Base-by-base conservation (phyloP, 2,329 filamentous ascomycete genomes). In the Sporothrix phasma region DNA sequence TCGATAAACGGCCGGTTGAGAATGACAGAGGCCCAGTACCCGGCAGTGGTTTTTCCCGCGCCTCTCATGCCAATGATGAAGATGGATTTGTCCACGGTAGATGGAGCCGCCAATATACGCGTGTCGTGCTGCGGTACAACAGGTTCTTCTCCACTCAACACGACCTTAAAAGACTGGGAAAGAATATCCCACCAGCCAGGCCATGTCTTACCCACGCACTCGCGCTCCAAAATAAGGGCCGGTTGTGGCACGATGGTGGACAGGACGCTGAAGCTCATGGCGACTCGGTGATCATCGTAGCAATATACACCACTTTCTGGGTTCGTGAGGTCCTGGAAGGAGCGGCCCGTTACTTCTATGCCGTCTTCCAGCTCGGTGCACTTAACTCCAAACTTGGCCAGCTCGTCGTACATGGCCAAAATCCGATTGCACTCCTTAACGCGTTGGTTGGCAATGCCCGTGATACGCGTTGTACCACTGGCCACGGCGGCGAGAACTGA, bases 351-450 rank as follows among this genome's bases (percentile, higher is more conserved):
- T 45, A 89, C 78, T 69, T 92, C 87, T 67, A 99, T 95, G n/a
- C 94, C 94, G 74, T 99, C 94, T 34, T 96, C 91, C 61, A 96
- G 86, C 74, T 97, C 92, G 61, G 86, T 82, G 72, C 92, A 96
- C 24, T 80, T 79, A 1, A 99, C 89, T 5, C 92, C 92, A 70
- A 97, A 99, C 73, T 97, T 97, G 49, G 88, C 89, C 46, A 99
- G 84, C 76, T 99, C 89, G 66, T 92, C 89, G 72, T 91, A 89
- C 94, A 99, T 99, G 34, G 94, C 94, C 67, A 86, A 83, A 69
- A 99, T 99, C 41, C 94, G 88, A 74, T 99, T 96, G 78, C 94
- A 99, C 73, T 99, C 94, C 75, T 99, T 99, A 65, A 97, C 93
- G 70, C 94, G 86, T 74, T 99, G 94, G 72, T 99, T 99, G 34